Percentiles rank a stretch among this genome's conserved stretches.
phyloP scores from a whole-genome alignment of 805 yeast genomes.

The Candida easanensis region DNA sequence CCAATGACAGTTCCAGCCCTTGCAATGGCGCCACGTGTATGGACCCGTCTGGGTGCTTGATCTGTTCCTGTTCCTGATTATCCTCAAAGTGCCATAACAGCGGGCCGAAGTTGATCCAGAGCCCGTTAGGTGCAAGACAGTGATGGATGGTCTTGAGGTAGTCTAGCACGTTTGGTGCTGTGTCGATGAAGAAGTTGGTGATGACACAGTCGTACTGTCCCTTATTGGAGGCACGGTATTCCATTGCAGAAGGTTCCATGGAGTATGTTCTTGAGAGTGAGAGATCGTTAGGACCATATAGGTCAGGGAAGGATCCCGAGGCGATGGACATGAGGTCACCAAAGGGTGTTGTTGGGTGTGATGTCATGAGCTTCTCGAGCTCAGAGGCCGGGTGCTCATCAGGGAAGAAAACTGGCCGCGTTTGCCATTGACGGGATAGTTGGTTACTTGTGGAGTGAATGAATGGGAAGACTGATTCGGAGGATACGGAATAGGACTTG shows the following conservation, averaged over 20 bases:
- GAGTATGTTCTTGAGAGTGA: constrained; percentile 19
- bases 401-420: constrained; percentile 51
- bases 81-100: constrained; percentile 71
- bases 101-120: constrained; percentile 70
- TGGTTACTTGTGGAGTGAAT: constrained; percentile 51
- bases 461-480: constrained; percentile 48
- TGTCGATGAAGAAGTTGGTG: constrained; percentile 63
- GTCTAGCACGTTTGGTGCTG: constrained; percentile 57
- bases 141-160: constrained; percentile 48
- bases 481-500: constrained; percentile 37
- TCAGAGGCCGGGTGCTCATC: constrained; percentile 46
- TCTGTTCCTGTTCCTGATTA: constrained; percentile 33
- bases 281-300: constrained; percentile 49
- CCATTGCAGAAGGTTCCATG: constrained; percentile 35
- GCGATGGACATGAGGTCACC: constrained; percentile 63
- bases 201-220: constrained; percentile 43
- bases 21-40: constrained; percentile 34
- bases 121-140: constrained; percentile 43
- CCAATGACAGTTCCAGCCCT: constrained; percentile 60
- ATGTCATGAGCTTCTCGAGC: constrained; percentile 27
- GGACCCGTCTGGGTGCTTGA: constrained; percentile 20
- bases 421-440: constrained; percentile 42
- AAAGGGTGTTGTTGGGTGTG: constrained; percentile 40
- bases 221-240: constrained; percentile 40
- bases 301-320: constrained; percentile 69